phyloP scores from a whole-genome alignment of 345 rosid genomes.

The Eucalyptus guilfoylei region DNA sequence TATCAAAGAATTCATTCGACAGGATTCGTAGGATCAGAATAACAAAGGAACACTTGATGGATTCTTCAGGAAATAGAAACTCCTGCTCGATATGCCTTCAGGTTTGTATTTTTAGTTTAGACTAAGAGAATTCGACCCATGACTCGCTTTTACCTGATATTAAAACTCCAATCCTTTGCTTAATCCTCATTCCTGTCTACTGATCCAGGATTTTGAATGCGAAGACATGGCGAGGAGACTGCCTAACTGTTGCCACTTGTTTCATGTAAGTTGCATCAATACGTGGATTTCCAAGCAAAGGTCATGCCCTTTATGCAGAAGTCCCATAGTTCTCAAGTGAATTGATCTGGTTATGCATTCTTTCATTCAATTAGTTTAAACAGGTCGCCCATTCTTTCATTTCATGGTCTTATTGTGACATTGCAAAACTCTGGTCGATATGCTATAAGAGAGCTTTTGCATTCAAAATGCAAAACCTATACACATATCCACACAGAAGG shows the following conservation, averaged over 20 bases:
- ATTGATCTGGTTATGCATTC: neutral
- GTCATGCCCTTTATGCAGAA: constrained; percentile 34
- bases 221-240: constrained; percentile 4
- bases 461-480: neutral
- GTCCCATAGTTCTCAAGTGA: neutral
- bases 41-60: constrained; percentile 1
- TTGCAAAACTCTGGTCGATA: neutral
- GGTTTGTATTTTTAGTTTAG: neutral
- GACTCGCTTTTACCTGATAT: neutral
- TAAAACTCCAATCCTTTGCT: neutral
- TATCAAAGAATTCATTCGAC: neutral
- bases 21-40: neutral
- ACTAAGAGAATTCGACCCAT: neutral
- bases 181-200: neutral
- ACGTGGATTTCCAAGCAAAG: constrained; percentile 9
- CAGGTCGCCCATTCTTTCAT: neutral
- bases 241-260: constrained; percentile 16
- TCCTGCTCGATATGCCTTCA: constrained; percentile 35
- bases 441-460: neutral
- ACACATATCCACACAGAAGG: neutral
- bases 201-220: constrained; percentile 14
- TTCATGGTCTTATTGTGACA: neutral
- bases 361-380: neutral
- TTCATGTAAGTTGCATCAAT: constrained; percentile 5
- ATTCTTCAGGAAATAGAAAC: constrained; percentile 5